Percentiles rank a stretch among this genome's conserved stretches.
These are phyloP conservation scores for Carallia brachiata DNA, from an alignment of 345 rosid genomes.

Conservation along the genomic window DNA sequence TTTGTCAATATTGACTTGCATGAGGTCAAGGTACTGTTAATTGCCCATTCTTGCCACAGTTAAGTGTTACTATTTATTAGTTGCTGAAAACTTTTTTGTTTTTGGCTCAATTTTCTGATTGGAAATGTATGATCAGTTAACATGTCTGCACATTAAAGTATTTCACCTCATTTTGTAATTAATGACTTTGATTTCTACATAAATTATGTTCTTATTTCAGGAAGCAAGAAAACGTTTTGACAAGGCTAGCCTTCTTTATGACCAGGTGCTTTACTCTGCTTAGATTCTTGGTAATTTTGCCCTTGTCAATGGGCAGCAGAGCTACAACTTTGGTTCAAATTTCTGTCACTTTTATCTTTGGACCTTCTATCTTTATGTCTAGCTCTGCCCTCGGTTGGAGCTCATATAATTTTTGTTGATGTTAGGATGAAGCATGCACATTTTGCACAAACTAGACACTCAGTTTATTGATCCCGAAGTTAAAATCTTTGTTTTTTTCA, in stretches of 20 bases:
- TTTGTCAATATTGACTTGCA: constrained; percentile 82
- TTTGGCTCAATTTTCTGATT: background rate
- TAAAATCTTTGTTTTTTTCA: too few relatives aligned
- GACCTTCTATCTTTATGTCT: background rate
- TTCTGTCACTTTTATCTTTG: background rate
- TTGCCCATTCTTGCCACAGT: background rate
- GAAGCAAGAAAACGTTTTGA: constrained; percentile 97
- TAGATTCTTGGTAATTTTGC: constrained; percentile 13
- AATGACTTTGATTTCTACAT: background rate
- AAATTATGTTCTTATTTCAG: constrained; percentile 47
- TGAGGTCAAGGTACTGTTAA: constrained; percentile 78
- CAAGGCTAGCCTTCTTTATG: constrained; percentile 88
- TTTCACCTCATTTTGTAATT: background rate
- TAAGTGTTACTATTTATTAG: background rate
- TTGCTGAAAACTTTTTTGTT: background rate
- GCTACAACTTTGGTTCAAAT: background rate
- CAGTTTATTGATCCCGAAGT: too few relatives aligned
- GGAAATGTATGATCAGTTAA: background rate
- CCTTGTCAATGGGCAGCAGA: background rate
- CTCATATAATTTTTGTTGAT: constrained; percentile 5
- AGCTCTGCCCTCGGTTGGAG: too few relatives aligned
- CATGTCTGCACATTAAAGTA: background rate
- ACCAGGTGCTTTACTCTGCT: constrained; percentile 58
- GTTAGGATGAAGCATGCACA: background rate
- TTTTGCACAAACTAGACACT: background rate